Conservation (phyloP, 1,284 basidiomycete species). For the Papiliotrema nemorosa region DNA sequence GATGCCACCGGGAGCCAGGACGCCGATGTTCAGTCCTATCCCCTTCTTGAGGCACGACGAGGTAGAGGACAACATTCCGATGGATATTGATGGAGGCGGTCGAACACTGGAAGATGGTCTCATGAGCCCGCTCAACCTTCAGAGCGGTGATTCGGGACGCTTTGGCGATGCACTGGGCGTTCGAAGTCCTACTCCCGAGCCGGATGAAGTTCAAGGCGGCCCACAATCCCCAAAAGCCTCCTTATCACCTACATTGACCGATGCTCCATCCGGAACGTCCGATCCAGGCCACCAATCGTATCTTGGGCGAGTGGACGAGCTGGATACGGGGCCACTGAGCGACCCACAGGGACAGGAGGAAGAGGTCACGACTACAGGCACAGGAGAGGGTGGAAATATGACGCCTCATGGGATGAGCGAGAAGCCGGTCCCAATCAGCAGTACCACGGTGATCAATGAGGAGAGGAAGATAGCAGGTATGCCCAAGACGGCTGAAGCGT, state of each 20-base stretch:
- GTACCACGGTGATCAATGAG: conserved; percentile 32
- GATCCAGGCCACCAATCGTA: conserved; percentile 43
- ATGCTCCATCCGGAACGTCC: neutral
- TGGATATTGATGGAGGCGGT: neutral
- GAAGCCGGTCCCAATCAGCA: conserved; percentile 41
- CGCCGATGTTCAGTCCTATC: conserved; percentile 50
- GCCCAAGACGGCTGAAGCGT: conserved; percentile 31
- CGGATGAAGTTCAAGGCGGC: conserved; percentile 21
- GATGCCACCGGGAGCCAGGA: conserved; percentile 38
- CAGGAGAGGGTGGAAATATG: conserved; percentile 44
- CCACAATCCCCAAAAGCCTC: neutral
- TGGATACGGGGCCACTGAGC: conserved; percentile 46
- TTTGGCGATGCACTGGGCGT: conserved; percentile 5
- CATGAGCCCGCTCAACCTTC: conserved; percentile 40
- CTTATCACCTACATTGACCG: neutral
- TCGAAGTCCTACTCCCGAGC: conserved; percentile 39
- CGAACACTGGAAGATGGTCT: conserved; percentile 22
- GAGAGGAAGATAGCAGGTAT: conserved; percentile 36
- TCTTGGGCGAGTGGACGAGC: conserved; percentile 49
- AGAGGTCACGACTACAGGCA: conserved; percentile 18
- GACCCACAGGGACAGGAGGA: conserved; percentile 4
- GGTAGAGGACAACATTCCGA: conserved; percentile 7
- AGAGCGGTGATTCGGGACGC: conserved; percentile 9
- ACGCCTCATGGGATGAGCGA: conserved; percentile 47
- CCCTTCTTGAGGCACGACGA: conserved; percentile 37